A percentile compares a stretch with the other conserved stretches of the same genome.
Evolutionary conservation across 2,329 filamentous ascomycete genomes (phyloP).

Genomic region (Aspergillus sp.): DNA sequence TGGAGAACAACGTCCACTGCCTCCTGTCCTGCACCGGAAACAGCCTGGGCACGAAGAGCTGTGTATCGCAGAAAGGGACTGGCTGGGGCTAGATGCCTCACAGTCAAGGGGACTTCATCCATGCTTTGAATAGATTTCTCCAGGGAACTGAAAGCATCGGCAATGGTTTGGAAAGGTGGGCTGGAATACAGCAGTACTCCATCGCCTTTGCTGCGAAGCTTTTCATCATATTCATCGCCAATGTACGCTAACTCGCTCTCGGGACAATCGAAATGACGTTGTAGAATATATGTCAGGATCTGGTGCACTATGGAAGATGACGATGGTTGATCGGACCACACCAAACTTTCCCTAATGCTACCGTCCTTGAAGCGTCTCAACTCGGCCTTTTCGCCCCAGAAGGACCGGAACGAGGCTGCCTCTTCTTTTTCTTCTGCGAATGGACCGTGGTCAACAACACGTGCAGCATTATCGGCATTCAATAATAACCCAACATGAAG

Average conservation of each 20-base stretch:
- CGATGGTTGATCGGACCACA: constrained; percentile 70
- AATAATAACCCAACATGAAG: constrained; percentile 69
- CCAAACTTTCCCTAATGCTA: constrained; percentile 85
- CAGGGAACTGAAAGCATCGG: constrained; percentile 68
- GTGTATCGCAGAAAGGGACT: constrained; percentile 73
- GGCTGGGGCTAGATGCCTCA: constrained; percentile 75
- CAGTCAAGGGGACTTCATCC: constrained; percentile 80
- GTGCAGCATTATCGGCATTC: constrained; percentile 68
- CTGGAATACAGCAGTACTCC: constrained; percentile 44
- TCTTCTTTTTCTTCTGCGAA: constrained; percentile 81
- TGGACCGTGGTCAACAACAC: constrained; percentile 85
- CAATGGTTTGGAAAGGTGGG: constrained; percentile 64
- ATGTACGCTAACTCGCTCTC: constrained; percentile 55
- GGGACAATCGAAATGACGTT: constrained; percentile 64
- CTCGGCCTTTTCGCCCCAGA: constrained; percentile 95
- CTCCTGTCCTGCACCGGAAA: constrained; percentile 21
- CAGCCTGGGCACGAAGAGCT: constrained; percentile 40
- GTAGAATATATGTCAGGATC: constrained; percentile 71
- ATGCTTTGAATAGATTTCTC: constrained; percentile 75
- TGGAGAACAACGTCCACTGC: constrained; percentile 81
- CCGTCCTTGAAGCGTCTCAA: constrained; percentile 93
- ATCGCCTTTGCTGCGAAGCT: constrained; percentile 31
- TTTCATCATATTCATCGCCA: constrained; percentile 51
- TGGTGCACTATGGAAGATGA: constrained; percentile 70
- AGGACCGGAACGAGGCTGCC: constrained; percentile 76